Evolutionary conservation across 108 stramenopile genomes (phyloP).

Genomic region (Fragilaria crotonensis): DNA sequence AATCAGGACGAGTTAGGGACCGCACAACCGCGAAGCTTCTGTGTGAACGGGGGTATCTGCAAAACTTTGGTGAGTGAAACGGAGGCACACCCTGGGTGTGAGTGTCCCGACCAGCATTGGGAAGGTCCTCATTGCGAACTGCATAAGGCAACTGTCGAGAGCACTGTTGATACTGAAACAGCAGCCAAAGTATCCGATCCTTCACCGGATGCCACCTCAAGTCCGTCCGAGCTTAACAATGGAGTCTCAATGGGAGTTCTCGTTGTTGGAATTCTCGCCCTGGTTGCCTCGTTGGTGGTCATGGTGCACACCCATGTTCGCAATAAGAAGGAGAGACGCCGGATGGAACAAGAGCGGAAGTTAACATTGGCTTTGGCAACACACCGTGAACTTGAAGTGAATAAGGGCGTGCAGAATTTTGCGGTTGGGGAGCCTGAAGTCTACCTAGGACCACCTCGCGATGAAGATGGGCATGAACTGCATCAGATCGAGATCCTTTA

Average conservation of each 20-base stretch:
- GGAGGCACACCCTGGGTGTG: slow-evolving; percentile 1
- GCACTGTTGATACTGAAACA: too few species aligned
- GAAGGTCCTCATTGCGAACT: slow-evolving; percentile 18
- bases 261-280: neutral
- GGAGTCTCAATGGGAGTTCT: neutral
- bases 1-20: neutral
- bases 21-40: slow-evolving; percentile 3
- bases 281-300: neutral
- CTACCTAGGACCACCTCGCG: slow-evolving; percentile 20
- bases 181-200: too few species aligned
- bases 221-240: neutral
- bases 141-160: neutral
- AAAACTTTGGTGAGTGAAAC: neutral
- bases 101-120: slow-evolving; percentile 13
- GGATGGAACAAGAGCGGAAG: slow-evolving; percentile 6
- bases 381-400: too few species aligned
- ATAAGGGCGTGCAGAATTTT: too few species aligned
- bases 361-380: too few species aligned
- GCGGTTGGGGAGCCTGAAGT: too few species aligned
- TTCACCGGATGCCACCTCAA: neutral
- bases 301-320: neutral
- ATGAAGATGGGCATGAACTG: slow-evolving; percentile 25
- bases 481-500: slow-evolving; percentile 22
- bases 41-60: slow-evolving; percentile 42
- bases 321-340: neutral